Base-by-base conservation (phyloP, 805 yeast genomes). In the Maudiozyma turicensis region DNA sequence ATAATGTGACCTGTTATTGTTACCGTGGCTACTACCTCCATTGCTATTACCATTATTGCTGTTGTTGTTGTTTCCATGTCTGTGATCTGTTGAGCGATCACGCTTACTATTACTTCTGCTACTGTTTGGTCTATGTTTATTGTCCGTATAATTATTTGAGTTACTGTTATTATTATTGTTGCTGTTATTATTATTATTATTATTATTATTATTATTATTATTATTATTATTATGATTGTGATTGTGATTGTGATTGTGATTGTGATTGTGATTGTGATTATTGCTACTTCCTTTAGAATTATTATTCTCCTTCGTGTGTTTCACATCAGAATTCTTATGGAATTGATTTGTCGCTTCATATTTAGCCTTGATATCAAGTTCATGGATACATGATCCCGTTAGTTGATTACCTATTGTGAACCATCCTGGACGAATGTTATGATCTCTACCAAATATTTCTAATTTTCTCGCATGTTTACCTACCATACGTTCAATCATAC, bases 401-500 rank as follows among this genome's bases (percentile, higher is more conserved):
- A 88, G 62, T 63, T 87, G 93, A 59, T 87, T 84, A 0, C 95
- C 96, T 46, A 88, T 76, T 0, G 95, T 86, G 47, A 90, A 69
- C 97, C 98, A 91, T 0, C 96, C 96, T 0, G 88, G 85, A 37
- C 96, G 74, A 1, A 84, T 73, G 59, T 91, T 90, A 59, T 86
- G 91, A 54, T 82, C 84, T 49, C 95, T 75, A 5, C 97, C 97
- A 67, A 90, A 90, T 1, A 91, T 79, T 64, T 91, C 97, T 32
- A 91, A 70, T 60, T 91, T 90, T 31, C 95, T 71, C 4, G 89
- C 76, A 50, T 81, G 77, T 3, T 71, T 71, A 0, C 96, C 97
- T 4, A 83, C 96, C 40, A 90, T 60, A 50, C 96, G 70, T 56
- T 91, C 97, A 11, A 85, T 83, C 52, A 91, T 80, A 8, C 83